phyloP scores from a whole-genome alignment of 768 basidiomycete genomes.

The Suillus bovinus region DNA sequence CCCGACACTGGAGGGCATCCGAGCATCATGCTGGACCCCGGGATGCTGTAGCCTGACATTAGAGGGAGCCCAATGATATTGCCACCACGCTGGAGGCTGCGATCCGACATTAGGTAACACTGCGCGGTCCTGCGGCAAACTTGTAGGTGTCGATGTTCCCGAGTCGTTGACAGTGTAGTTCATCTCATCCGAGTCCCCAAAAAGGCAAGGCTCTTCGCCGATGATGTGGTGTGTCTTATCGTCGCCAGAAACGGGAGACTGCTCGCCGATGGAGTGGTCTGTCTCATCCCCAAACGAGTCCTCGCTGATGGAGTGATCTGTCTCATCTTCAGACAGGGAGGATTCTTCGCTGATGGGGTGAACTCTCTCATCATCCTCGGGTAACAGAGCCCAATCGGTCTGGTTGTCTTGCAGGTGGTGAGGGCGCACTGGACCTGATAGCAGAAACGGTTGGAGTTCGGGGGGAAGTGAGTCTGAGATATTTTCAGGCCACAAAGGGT shows the following conservation, averaged over 20 bases:
- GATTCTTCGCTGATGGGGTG: not conserved
- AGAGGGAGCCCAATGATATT: not conserved
- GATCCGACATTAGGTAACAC: not conserved
- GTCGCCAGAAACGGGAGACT: not conserved
- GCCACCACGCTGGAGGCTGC: too few relatives aligned
- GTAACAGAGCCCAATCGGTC: constrained; percentile 28
- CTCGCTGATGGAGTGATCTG: not conserved
- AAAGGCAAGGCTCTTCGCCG: not conserved
- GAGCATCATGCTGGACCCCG: not conserved
- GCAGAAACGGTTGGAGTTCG: constrained; percentile 21
- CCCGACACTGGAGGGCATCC: not conserved
- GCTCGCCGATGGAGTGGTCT: not conserved
- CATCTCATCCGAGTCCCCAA: not conserved
- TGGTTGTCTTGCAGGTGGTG: constrained; percentile 13
- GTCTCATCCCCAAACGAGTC: not conserved
- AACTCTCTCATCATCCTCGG: constrained; percentile 13
- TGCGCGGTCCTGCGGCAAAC: not conserved
- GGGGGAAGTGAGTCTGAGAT: constrained; percentile 21
- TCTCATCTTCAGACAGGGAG: not conserved
- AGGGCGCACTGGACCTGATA: constrained; percentile 11
- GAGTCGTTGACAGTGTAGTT: not conserved
- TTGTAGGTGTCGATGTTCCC: not conserved
- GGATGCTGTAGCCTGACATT: not conserved
- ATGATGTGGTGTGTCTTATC: not conserved
- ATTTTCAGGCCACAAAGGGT: constrained; percentile 5